Evolutionary conservation across 495 filamentous ascomycete genomes (phyloP).

Genomic region (Penicillium psychrofluorescens): DNA sequence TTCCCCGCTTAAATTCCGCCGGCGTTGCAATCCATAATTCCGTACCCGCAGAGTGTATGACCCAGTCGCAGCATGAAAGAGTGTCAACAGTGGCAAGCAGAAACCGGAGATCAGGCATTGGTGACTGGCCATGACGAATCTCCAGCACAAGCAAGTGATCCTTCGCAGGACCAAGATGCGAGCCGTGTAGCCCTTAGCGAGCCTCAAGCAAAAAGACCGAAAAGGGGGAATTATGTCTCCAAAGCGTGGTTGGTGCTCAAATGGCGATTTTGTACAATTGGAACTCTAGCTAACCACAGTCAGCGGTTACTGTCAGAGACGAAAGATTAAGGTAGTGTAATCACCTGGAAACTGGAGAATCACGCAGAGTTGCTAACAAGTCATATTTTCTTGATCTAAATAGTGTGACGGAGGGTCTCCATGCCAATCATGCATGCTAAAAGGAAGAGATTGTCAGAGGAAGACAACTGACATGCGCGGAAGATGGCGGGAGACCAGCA

Average conservation of each 20-base stretch:
- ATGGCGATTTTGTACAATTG: too few species aligned
- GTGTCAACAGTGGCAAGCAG: too few species aligned
- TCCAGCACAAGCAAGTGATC: neutral
- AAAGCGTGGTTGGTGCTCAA: conserved; percentile 17
- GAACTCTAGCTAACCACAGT: too few species aligned
- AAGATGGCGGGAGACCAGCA: conserved; percentile 1
- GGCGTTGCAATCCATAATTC: too few species aligned
- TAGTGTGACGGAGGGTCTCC: conserved; percentile 20
- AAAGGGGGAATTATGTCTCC: conserved; percentile 17
- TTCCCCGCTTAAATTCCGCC: conserved; percentile 8
- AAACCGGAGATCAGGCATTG: too few species aligned
- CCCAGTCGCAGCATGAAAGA: too few species aligned
- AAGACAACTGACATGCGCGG: conserved; percentile 18
- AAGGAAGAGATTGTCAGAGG: conserved; percentile 6
- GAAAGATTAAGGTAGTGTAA: conserved; percentile 18
- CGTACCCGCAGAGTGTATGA: too few species aligned
- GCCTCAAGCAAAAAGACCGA: conserved; percentile 5
- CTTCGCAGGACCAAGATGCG: neutral
- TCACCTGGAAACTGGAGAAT: too few species aligned
- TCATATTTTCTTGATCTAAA: neutral
- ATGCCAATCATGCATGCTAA: conserved; percentile 12
- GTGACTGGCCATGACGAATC: too few species aligned
- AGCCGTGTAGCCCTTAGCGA: neutral
- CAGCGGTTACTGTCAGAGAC: conserved; percentile 14
- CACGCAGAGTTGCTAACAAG: too few species aligned